Evolutionary conservation across 108 stramenopile species (phyloP).

Genomic region (Bacterosira constricta): DNA sequence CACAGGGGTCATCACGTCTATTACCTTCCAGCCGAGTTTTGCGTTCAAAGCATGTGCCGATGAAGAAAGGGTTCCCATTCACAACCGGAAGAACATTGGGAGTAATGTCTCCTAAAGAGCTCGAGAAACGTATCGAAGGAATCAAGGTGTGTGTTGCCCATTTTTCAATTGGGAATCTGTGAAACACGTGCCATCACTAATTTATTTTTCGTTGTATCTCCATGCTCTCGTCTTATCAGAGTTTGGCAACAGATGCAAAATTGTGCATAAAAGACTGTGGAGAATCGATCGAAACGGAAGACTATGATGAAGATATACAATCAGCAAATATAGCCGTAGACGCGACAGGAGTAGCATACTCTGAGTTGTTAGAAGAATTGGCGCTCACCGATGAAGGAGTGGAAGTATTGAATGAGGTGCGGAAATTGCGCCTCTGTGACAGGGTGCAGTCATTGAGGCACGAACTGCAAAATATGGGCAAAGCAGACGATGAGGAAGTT

Average conservation of each 20-base stretch:
- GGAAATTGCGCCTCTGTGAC: conserved; percentile 32
- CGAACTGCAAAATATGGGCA: conserved; percentile 23
- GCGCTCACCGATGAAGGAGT: conserved; percentile 44
- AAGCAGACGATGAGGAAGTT: conserved; percentile 7
- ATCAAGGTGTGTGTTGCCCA: conserved; percentile 18
- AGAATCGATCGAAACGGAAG: conserved; percentile 29
- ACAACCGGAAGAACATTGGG: conserved; percentile 4
- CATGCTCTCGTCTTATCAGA: conserved; percentile 13
- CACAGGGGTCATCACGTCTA: neutral
- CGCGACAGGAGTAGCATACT: conserved; percentile 28
- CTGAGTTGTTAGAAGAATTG: conserved; percentile 46
- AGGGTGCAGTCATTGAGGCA: conserved; percentile 29
- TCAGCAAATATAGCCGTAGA: conserved; percentile 35
- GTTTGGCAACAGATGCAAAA: conserved; percentile 29
- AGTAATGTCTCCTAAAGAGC: conserved; percentile 24
- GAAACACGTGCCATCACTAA: neutral
- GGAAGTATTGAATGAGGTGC: conserved; percentile 39
- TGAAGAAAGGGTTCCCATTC: no score
- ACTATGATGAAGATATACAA: conserved; percentile 35
- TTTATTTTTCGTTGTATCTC: neutral
- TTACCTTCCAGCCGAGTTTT: neutral
- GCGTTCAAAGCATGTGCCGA: conserved; percentile 6
- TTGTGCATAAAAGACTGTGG: conserved; percentile 36
- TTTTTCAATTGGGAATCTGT: neutral
- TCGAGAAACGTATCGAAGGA: conserved; percentile 36